These are phyloP conservation scores for Musa acuminata DNA, from an alignment of 176 grass and related monocot genomes.

Conservation along the genomic window DNA sequence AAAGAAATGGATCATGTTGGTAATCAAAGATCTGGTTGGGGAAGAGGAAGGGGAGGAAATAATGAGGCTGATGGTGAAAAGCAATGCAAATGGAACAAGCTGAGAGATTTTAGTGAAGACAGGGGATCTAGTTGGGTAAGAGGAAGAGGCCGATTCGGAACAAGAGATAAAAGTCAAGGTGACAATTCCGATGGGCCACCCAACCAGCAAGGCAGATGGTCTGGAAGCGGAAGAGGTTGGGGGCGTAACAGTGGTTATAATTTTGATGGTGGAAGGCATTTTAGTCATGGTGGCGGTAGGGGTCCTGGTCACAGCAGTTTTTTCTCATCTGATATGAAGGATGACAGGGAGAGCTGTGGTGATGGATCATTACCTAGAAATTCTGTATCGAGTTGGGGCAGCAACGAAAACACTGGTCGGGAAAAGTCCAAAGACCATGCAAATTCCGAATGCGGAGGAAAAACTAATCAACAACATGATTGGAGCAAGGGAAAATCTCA, in stretches of 20 bases:
- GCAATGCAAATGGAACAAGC: background rate
- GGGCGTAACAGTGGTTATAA: background rate
- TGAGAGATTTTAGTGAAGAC: background rate
- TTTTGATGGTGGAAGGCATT: too few species aligned
- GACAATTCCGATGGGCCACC: background rate
- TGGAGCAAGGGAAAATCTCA: too few species aligned
- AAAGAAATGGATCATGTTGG: background rate
- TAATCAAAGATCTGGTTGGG: background rate
- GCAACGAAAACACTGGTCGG: background rate
- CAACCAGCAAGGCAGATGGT: background rate
- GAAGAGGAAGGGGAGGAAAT: slow-evolving; percentile 8
- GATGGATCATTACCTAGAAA: background rate
- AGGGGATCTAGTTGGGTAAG: slow-evolving; percentile 2
- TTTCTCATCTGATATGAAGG: background rate
- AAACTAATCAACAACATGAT: too few species aligned
- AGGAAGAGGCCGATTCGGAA: background rate
- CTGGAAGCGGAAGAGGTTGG: background rate
- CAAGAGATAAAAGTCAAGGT: background rate
- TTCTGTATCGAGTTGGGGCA: background rate
- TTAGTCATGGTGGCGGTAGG: background rate
- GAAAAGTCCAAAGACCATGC: too few species aligned
- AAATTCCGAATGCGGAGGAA: too few species aligned
- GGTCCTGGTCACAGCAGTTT: background rate
- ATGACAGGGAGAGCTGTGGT: background rate
- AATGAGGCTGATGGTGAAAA: background rate